Base-by-base conservation (phyloP, 1,284 basidiomycete genomes). In the Anthracocystis setariae region DNA sequence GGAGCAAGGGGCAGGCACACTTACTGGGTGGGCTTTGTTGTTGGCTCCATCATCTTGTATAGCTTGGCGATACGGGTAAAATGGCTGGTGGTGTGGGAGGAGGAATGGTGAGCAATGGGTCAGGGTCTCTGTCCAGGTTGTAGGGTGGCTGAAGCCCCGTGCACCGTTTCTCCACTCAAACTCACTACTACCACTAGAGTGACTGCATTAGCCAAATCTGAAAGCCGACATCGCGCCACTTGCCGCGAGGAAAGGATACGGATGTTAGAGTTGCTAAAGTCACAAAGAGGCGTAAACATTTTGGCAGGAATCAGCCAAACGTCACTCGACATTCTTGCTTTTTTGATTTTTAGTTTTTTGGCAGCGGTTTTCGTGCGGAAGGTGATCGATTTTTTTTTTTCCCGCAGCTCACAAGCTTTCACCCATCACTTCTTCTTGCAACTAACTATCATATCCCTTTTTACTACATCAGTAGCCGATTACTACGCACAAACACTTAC, bases 1-100 rank as follows among this genome's bases (percentile, higher is more conserved):
- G 17, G 8, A 37, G 15, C n/a, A 29, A 27, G 46, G 24, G 23
- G 24, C 46, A 50, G n/a, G 39, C 2, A 35, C 33, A 76, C 77
- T 44, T 51, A 78, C 77, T 75, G 69, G 0, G 77, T 78, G 0
- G 77, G 77, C 39, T 64, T 70, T 7, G 74, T 76, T 12, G 65
- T 50, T 21, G 77, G 77, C 42, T 76, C 72, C 73, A 78, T 71
- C 68, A 65, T 66, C 38, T 61, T 71, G 47, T 25, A 3, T 38
- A 32, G 35, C 35, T 13, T 13, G 35, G 8, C 12, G 29, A 29
- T 17, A 9, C 35, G 35, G 35, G 13, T n/a, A 18, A 27, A 24
- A 1, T n/a, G n/a, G n/a, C 9, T 29, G 29, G 15, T 37, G 35
- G 35, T 37, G 35, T 37, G 35, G 35, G 5, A 50, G 23, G 23